phyloP scores from a whole-genome alignment of 345 rosid species.

The Triadica sebifera region DNA sequence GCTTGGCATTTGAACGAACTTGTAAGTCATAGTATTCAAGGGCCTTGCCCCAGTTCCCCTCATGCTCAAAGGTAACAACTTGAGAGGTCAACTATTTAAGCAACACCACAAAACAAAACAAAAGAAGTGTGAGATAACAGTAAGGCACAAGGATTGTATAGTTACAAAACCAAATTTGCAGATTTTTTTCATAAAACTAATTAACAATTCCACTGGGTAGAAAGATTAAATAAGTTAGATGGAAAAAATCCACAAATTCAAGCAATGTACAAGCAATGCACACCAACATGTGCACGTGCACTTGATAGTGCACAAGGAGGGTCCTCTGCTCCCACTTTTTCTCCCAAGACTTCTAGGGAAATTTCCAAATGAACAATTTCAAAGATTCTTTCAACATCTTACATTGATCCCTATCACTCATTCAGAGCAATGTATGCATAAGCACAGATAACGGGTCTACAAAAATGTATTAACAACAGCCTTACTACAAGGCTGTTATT shows the following conservation, averaged over 20 bases:
- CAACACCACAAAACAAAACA: constrained; percentile 29
- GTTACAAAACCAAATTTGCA: neutral
- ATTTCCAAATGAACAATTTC: neutral
- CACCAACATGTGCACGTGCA: neutral
- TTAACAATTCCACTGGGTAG: neutral
- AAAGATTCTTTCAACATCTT: neutral
- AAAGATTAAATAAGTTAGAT: neutral
- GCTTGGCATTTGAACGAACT: constrained; percentile 61
- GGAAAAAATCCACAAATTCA: neutral
- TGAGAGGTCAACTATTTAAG: constrained; percentile 69
- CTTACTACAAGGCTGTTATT: neutral
- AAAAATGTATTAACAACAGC: neutral
- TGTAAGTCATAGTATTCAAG: constrained; percentile 92
- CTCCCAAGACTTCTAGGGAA: neutral
- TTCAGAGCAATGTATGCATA: neutral
- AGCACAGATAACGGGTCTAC: neutral
- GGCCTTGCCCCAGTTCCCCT: constrained; percentile 94
- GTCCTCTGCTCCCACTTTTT: neutral
- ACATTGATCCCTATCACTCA: neutral
- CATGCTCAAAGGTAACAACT: constrained; percentile 90
- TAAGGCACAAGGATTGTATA: neutral
- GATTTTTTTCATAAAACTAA: neutral
- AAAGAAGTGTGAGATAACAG: constrained; percentile 11
- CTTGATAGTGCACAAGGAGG: neutral
- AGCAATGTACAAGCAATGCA: neutral